Base-by-base conservation (phyloP, 2,329 filamentous ascomycete genomes). In the Cercospora zeae-maydis region DNA sequence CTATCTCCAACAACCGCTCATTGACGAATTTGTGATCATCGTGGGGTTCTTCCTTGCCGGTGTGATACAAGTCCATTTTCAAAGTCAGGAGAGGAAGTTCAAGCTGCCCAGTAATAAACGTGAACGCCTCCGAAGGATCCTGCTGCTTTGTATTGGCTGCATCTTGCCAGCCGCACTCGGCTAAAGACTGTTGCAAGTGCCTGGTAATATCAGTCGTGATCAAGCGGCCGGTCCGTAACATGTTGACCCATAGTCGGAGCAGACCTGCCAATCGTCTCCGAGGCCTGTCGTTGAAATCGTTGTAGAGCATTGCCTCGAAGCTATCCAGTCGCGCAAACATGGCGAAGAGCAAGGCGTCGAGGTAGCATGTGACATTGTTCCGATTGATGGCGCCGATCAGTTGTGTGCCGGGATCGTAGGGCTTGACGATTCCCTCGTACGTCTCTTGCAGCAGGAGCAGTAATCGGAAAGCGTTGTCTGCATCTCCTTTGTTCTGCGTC, bases 1-100 rank as follows among this genome's bases (percentile, higher is more conserved):
- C 93, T 42, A 99, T 86, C 72, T 98, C 95, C 6, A 99, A 81
- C 21, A 97, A 79, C 58, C 95, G 84, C 77, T 99, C 95, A 69
- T 96, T 93, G 58, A 97, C 87, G 62, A 96, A 91, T 74, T 96
- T 96, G 80, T 98, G 93, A 72, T 99, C 95, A 68, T 96, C 92
- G 42, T 86, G 86, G 55, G 89, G 88, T 65, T 89, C 86, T 71
- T 91, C 89, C 72, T 91, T 92, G 13, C 93, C 95, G 24, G 92
- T 90, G 72, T 97, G 95, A 70, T 93, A 97, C 13, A 98, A 87
- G 73, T 98, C 93, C 80, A 97, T 93, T 74, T 96, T 96, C 37
- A 98, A 78, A 0, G 93, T 93, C 27, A 98, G 83, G 1, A 98
- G 82, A 6, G 95, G 95, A 14, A 98, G 78, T 70, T 96, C 88